Percentiles rank a stretch among this genome's conserved stretches.
phyloP scores from a whole-genome alignment of 2,329 filamentous ascomycete species.

The Stagonosporopsis tanaceti region DNA sequence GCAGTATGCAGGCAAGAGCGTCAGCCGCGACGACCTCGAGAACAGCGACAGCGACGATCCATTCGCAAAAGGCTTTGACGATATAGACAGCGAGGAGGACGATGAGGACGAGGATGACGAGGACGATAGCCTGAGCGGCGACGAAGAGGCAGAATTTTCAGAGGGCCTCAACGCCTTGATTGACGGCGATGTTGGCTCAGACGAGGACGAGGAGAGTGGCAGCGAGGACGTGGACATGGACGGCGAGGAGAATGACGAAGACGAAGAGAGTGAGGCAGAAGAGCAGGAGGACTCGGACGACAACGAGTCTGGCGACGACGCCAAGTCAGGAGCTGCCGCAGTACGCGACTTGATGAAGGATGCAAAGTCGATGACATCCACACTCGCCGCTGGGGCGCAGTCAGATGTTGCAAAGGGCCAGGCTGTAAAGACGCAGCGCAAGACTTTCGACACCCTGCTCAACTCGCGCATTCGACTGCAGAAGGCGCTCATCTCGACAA shows the following conservation, averaged over 20 bases:
- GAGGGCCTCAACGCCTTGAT: slow-evolving; percentile 51
- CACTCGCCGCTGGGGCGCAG: slow-evolving; percentile 71
- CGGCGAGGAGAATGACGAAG: slow-evolving; percentile 56
- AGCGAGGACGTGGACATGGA: slow-evolving; percentile 53
- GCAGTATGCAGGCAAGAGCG: slow-evolving; percentile 78
- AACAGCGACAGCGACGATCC: slow-evolving; percentile 64
- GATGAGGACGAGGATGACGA: slow-evolving; percentile 27
- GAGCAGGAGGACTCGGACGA: slow-evolving; percentile 53
- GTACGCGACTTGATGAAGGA: slow-evolving; percentile 75
- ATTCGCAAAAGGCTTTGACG: slow-evolving; percentile 55
- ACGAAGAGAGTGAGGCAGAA: slow-evolving; percentile 62
- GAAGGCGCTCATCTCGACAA: slow-evolving; percentile 84
- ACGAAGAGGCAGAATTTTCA: slow-evolving; percentile 32
- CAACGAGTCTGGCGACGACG: slow-evolving; percentile 41
- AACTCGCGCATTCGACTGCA: slow-evolving; percentile 93
- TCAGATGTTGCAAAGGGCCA: slow-evolving; percentile 84
- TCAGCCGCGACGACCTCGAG: slow-evolving; percentile 72
- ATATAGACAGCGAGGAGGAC: slow-evolving; percentile 45
- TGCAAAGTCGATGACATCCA: slow-evolving; percentile 67
- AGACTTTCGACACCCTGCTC: slow-evolving; percentile 85
- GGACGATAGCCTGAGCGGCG: slow-evolving; percentile 16
- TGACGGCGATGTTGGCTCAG: slow-evolving; percentile 59
- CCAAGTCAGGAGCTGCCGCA: slow-evolving; percentile 57
- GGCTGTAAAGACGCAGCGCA: slow-evolving; percentile 85
- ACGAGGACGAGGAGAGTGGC: slow-evolving; percentile 55